A percentile compares a stretch with the other conserved stretches of the same genome.
Evolutionary conservation across 176 grass and related monocot species (phyloP).

Genomic region (Paspalum vaginatum): DNA sequence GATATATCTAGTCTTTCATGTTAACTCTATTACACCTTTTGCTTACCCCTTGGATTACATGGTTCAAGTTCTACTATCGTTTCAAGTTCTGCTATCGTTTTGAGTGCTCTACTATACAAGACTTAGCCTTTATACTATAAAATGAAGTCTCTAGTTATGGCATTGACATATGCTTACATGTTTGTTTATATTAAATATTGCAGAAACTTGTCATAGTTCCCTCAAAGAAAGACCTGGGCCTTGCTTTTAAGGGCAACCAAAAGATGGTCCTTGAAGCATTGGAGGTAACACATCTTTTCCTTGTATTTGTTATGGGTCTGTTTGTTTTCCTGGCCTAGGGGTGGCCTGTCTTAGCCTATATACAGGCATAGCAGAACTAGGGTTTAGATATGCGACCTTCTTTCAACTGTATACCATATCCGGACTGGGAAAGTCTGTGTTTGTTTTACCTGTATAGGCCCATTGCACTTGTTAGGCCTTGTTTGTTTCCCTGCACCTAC

Average conservation of each 20-base stretch:
- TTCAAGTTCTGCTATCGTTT: background rate
- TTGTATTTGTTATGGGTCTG: background rate
- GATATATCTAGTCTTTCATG: background rate
- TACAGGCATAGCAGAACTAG: no score
- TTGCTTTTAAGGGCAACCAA: constrained; percentile 80
- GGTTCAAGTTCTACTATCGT: background rate
- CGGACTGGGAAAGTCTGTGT: no score
- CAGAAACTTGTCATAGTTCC: constrained; percentile 85
- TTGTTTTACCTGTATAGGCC: no score
- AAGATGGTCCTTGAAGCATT: constrained; percentile 82
- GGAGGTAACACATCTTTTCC: constrained; percentile 46
- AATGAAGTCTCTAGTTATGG: background rate
- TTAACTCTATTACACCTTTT: background rate
- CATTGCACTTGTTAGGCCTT: no score
- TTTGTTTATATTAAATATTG: constrained; percentile 23
- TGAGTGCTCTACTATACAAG: background rate
- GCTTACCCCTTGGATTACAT: background rate
- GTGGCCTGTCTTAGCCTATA: no score
- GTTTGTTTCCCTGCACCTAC: no score
- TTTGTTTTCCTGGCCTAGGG: no score
- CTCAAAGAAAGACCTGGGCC: constrained; percentile 80
- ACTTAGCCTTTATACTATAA: background rate
- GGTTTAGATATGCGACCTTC: no score
- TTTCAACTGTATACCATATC: no score
- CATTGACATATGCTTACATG: background rate